Evolutionary conservation across 495 filamentous ascomycete species (phyloP).

Genomic region (Penicillium malachiteum): DNA sequence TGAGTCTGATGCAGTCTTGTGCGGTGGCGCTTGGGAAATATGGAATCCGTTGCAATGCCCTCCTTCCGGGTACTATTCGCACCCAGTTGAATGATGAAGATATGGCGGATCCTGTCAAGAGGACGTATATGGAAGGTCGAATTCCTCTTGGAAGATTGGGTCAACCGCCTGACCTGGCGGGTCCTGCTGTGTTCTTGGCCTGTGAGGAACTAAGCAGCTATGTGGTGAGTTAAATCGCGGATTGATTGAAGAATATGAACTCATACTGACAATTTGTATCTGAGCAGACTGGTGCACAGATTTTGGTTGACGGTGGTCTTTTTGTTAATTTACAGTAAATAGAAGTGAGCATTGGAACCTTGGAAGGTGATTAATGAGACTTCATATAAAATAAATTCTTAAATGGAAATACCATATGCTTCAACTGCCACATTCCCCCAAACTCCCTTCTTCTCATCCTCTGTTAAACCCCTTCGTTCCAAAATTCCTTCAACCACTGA

Average conservation of each 20-base stretch:
- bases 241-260: slow-evolving; percentile 2
- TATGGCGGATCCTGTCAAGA: slow-evolving; percentile 64
- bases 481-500: slow-evolving; percentile 53
- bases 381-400: not conserved
- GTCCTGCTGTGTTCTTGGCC: slow-evolving; percentile 84
- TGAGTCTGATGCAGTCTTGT: slow-evolving; percentile 80
- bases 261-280: slow-evolving; percentile 4
- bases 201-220: slow-evolving; percentile 73
- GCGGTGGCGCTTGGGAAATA: slow-evolving; percentile 77
- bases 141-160: slow-evolving; percentile 79
- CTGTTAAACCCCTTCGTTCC: slow-evolving; percentile 52
- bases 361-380: not conserved
- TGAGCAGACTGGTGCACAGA: slow-evolving; percentile 68
- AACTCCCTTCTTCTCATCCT: slow-evolving; percentile 58
- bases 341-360: not conserved
- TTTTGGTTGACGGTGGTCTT: slow-evolving; percentile 82
- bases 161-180: slow-evolving; percentile 66
- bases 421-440: slow-evolving; percentile 68
- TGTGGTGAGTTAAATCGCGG: slow-evolving; percentile 45
- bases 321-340: slow-evolving; percentile 65
- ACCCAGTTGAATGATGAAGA: slow-evolving; percentile 88
- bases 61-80: slow-evolving; percentile 80
- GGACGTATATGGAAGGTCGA: slow-evolving; percentile 77
- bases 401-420: slow-evolving; percentile 56
- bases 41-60: slow-evolving; percentile 78